Percentiles rank a stretch among this genome's conserved stretches.
Evolutionary conservation across 495 filamentous ascomycete genomes (phyloP).

Genomic region (Aeminium ludgeri): DNA sequence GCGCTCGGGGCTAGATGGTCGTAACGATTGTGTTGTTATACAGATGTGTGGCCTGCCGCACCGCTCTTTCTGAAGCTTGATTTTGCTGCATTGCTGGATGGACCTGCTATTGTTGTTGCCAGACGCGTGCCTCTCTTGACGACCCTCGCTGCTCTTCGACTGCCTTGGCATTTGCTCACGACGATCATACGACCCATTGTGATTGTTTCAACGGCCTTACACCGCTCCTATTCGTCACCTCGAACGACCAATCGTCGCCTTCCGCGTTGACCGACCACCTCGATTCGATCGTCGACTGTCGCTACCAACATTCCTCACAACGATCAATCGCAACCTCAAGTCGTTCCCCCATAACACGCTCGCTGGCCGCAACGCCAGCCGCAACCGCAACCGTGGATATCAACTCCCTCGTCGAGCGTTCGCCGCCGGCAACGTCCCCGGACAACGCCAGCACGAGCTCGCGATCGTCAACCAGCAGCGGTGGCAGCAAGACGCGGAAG

Average conservation of each 20-base stretch:
- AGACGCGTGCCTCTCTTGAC: neutral
- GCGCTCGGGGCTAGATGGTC: no score
- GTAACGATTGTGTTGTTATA: no score
- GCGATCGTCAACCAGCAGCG: conserved; percentile 7
- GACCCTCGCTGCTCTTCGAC: neutral
- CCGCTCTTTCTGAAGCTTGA: no score
- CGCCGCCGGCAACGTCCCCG: conserved; percentile 10
- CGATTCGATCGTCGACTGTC: neutral
- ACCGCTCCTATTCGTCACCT: neutral
- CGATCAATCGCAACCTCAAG: neutral
- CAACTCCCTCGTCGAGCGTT: conserved; percentile 14
- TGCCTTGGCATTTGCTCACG: neutral
- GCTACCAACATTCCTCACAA: neutral
- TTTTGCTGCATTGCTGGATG: no score
- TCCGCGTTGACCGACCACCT: neutral
- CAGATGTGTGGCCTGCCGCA: no score
- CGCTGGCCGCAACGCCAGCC: conserved; percentile 11
- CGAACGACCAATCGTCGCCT: neutral
- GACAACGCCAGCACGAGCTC: conserved; percentile 14
- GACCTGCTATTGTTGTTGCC: neutral
- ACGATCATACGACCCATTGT: neutral
- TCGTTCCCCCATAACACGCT: neutral
- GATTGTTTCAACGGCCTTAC: neutral
- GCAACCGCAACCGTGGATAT: conserved; percentile 38
- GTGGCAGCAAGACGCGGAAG: neutral